Percentiles rank a stretch among this genome's conserved stretches.
These are phyloP conservation scores for Globisporangium canariense DNA, from an alignment of 352 stramenopile species.

Conservation along the genomic window DNA sequence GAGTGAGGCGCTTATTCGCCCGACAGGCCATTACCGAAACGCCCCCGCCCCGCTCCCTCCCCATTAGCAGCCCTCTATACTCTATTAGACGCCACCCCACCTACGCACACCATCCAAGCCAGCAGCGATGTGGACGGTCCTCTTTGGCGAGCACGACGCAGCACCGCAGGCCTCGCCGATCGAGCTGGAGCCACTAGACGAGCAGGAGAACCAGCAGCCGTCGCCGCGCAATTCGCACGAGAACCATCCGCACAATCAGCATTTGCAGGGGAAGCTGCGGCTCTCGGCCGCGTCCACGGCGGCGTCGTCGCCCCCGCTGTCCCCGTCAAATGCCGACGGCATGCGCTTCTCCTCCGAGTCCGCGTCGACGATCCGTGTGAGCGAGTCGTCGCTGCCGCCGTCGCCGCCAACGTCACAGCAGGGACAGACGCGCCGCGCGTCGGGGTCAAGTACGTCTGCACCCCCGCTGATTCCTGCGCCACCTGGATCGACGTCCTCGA, in stretches of 20 bases:
- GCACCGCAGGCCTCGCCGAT: conserved; percentile 3
- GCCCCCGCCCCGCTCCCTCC: not conserved
- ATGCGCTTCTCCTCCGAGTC: conserved; percentile 19
- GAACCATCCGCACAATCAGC: not conserved
- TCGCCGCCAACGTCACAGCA: conserved; percentile 16
- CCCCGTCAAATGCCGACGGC: conserved; percentile 8
- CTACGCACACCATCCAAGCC: not conserved
- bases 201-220: conserved; percentile 19
- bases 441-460: not conserved
- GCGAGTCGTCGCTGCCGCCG: conserved; percentile 13
- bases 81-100: not conserved
- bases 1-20: not conserved
- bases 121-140: conserved; percentile 49
- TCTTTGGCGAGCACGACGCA: conserved; percentile 54
- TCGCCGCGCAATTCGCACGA: conserved; percentile 5
- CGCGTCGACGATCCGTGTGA: conserved; percentile 6
- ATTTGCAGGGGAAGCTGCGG: conserved; percentile 9
- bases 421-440: not conserved
- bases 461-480: conserved; percentile 2
- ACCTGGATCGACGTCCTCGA: conserved; percentile 9
- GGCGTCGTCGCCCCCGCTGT: conserved; percentile 19
- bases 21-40: not conserved
- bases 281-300: conserved; percentile 18
- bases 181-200: conserved; percentile 10
- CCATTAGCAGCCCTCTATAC: not conserved